Conservation (phyloP, 192 early-diverging fungal species). For the Coemansia sp. region DNA sequence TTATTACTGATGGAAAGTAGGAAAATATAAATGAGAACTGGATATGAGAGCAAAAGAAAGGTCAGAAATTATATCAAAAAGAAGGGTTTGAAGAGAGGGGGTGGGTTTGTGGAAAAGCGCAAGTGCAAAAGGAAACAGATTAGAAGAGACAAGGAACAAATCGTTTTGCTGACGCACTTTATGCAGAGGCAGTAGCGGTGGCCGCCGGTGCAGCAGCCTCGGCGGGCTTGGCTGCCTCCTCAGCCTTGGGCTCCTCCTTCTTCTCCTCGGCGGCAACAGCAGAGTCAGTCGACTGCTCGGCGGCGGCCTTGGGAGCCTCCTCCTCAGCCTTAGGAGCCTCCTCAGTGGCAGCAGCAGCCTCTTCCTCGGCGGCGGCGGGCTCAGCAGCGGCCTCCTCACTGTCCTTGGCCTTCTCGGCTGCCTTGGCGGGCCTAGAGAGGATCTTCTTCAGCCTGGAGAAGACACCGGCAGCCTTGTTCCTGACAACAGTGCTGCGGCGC, state of each 20-base stretch:
- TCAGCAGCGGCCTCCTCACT: constrained; percentile 6
- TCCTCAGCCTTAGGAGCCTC: constrained; percentile 13
- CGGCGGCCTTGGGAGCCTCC: constrained; percentile 22
- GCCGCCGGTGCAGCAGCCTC: constrained; percentile 33
- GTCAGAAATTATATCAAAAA: constrained; percentile 15
- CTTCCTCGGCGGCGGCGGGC: constrained; percentile 7
- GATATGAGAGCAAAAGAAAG: constrained; percentile 1
- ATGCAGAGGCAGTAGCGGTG: constrained; percentile 47
- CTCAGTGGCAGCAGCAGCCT: constrained; percentile 17
- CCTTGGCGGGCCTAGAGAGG: constrained; percentile 42
- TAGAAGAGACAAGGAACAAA: constrained; percentile 1
- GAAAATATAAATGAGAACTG: constrained; percentile 1
- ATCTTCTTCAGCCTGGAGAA: constrained; percentile 46
- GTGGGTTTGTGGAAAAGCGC: constrained; percentile 4
- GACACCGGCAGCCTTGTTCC: constrained; percentile 44
- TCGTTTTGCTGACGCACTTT: constrained; percentile 8
- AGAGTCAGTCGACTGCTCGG: constrained; percentile 34
- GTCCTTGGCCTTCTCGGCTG: constrained; percentile 18
- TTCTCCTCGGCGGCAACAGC: constrained; percentile 22
- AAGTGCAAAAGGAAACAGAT: constrained; percentile 16
- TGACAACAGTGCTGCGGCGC: constrained; percentile 48
- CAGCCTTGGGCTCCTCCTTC: not conserved
- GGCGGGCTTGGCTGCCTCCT: constrained; percentile 17
- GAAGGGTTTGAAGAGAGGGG: too few relatives aligned
- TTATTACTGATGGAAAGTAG: constrained; percentile 12